Conservation (phyloP, 371 early-diverging fungal genomes). For the Funneliformis caledonium region DNA sequence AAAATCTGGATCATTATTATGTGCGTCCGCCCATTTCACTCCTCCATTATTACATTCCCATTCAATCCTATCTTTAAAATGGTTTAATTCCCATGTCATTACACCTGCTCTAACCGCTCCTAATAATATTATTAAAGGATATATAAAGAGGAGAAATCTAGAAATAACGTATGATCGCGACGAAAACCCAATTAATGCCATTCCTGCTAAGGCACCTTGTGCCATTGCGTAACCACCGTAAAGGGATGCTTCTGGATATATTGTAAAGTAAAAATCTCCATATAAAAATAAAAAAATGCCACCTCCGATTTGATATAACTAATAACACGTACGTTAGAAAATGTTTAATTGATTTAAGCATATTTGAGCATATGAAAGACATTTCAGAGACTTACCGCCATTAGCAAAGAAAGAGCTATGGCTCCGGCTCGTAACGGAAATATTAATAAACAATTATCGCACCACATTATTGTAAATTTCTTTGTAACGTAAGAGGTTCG, state of each 20-base stretch:
- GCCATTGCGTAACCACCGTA: constrained; percentile 38
- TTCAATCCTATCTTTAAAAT: constrained; percentile 13
- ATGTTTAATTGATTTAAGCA: neutral
- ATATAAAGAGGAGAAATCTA: neutral
- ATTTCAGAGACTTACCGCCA: constrained; percentile 9
- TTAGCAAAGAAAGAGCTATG: neutral
- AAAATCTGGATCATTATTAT: no score
- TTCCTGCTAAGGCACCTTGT: neutral
- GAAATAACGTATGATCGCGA: constrained; percentile 1
- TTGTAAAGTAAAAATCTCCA: constrained; percentile 38
- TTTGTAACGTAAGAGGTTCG: neutral
- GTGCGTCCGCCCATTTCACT: neutral
- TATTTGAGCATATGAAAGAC: neutral
- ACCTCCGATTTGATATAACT: constrained; percentile 29
- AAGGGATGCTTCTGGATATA: neutral
- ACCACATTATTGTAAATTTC: constrained; percentile 27
- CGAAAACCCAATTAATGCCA: neutral
- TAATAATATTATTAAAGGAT: constrained; percentile 19
- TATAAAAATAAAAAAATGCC: constrained; percentile 26
- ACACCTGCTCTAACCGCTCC: constrained; percentile 18
- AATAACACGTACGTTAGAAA: neutral
- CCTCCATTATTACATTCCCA: constrained; percentile 30
- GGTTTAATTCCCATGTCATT: constrained; percentile 31
- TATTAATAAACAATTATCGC: constrained; percentile 34
- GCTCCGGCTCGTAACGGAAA: constrained; percentile 37